A percentile compares a stretch with the other conserved stretches of the same genome.
Evolutionary conservation across 306 rosid species (phyloP).

Genomic region (Acacia crassicarpa): DNA sequence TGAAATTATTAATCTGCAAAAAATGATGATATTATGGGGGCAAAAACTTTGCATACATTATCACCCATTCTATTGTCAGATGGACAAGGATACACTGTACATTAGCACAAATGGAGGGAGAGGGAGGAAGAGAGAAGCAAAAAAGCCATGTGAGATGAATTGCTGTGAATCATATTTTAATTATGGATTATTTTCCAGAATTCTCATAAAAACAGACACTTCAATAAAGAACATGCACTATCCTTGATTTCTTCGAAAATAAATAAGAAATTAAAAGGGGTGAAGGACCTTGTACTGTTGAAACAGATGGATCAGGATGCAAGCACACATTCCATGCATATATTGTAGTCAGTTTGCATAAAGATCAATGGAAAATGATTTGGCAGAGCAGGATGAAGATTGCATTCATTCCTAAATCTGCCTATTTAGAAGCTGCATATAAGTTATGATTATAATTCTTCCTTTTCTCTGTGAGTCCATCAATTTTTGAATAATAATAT

Average conservation of each 20-base stretch:
- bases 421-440: neutral
- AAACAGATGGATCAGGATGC: neutral
- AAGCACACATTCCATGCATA: neutral
- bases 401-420: neutral
- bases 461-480: neutral
- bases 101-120: neutral
- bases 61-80: neutral
- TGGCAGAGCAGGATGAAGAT: neutral
- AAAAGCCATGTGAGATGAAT: neutral
- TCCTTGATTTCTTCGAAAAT: neutral
- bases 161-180: neutral
- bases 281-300: neutral
- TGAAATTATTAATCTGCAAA: conserved; percentile 22
- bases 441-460: conserved; percentile 9
- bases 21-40: neutral
- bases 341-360: neutral
- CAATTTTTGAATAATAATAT: neutral
- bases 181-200: neutral
- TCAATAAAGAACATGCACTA: neutral
- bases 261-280: neutral
- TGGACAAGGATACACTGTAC: neutral
- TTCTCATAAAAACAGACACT: neutral
- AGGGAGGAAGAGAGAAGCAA: neutral
- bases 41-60: neutral
- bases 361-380: neutral